phyloP scores from a whole-genome alignment of 108 stramenopile species.

The Nannochloropsis salina region DNA sequence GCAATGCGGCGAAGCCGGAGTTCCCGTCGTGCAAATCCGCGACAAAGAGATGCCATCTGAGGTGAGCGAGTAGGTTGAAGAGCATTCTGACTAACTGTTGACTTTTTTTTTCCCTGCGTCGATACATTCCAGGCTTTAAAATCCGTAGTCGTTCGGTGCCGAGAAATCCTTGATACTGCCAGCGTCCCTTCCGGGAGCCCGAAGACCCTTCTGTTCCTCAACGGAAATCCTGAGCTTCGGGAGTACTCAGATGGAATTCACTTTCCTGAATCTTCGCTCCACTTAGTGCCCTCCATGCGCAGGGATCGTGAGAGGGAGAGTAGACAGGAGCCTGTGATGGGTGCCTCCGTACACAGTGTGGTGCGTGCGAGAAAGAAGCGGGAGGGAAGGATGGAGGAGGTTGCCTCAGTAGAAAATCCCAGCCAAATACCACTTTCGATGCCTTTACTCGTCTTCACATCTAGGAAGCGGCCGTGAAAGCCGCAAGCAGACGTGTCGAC shows the following conservation, averaged over 20 bases:
- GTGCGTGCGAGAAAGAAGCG: neutral
- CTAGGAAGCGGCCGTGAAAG: neutral
- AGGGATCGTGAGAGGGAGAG: no score
- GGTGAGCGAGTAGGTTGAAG: neutral
- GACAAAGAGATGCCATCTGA: neutral
- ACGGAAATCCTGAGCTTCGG: neutral
- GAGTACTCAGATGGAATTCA: neutral
- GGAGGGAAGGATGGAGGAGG: no score
- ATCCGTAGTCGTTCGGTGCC: neutral
- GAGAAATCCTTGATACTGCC: neutral
- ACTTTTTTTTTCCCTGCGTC: neutral
- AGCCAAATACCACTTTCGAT: no score
- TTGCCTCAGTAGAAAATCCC: no score
- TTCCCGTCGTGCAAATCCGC: neutral
- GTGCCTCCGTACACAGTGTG: slow-evolving; percentile 9
- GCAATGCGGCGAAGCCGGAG: neutral
- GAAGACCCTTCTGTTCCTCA: neutral
- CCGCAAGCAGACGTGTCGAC: neutral
- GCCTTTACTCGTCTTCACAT: neutral
- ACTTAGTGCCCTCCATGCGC: neutral
- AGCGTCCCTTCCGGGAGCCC: neutral
- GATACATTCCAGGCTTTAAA: neutral
- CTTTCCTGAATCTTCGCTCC: neutral
- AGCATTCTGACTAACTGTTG: neutral
- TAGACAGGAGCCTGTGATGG: neutral